Evolutionary conservation across 2,329 filamentous ascomycete genomes (phyloP), one percentile per base, ranked within the genome.

Genomic region (Bisporella sp.): DNA sequence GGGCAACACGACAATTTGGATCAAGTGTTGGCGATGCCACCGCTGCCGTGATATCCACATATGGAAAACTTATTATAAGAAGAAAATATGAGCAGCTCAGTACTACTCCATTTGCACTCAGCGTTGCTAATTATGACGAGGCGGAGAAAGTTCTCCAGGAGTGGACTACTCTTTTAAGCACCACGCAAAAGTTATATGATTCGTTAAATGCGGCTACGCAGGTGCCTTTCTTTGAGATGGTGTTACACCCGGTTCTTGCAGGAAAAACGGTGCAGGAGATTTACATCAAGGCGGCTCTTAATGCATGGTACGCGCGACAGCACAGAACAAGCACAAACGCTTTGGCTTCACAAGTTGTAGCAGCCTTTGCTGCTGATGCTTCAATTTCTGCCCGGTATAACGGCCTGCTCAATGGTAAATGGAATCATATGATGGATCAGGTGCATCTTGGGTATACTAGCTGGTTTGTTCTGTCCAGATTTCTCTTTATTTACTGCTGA

Each of bases 401-500:
- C 39, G 47, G 53, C 11, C 31, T 55, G 4, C 43, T 55, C 1
- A 51, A 49, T 11, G 53, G 53, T 11, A 57, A 57, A 37, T 57
- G 55, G 55, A 50, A 57, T 35, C 53, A 57, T 31, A 57, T 57
- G 50, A 53, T 57, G 53, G 50, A 53, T 32, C 55, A 57, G 13
- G 46, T 47, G 6, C 55, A 57, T 43, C 52, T 51, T 42, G 53
- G 55, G 12, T 57, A 57, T 30, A 21, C 21, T 21, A 21, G 21
- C 21, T 21, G 21, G 21, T 21, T 21, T 21, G 21, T 3, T 21
- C 21, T 21, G 21, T 3, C 21, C 21, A 21, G 21, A 21, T 21
- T 21, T 21, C 21, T 21, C 21, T 21, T 21, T 21, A 21, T 21
- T 21, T 21, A 21, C 3, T 21, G 21, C 21, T 21, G 21, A 21